Percentiles rank a stretch among this genome's conserved stretches.
Conservation (phyloP, 805 yeast species). For the Myxozyma udenii region DNA sequence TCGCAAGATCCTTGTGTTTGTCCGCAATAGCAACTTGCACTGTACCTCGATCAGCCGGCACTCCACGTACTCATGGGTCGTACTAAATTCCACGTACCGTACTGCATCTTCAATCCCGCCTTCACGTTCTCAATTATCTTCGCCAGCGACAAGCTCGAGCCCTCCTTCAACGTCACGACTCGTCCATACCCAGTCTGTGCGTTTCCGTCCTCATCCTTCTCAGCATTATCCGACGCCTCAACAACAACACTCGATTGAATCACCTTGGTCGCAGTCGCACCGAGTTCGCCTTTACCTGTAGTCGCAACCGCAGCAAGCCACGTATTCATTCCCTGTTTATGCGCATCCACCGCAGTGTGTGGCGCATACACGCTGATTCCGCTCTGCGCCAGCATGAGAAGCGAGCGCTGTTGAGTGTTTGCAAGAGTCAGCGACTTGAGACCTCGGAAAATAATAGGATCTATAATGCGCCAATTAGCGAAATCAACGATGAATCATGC, state of each 20-base stretch:
- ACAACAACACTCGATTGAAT: slow-evolving; percentile 68
- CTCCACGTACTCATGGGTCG: background rate
- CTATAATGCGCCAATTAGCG: slow-evolving; percentile 7
- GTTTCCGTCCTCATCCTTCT: background rate
- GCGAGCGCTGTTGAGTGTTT: slow-evolving; percentile 79
- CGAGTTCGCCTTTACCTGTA: slow-evolving; percentile 26
- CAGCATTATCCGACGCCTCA: slow-evolving; percentile 31
- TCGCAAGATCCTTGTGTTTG: slow-evolving; percentile 31
- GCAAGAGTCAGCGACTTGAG: slow-evolving; percentile 65
- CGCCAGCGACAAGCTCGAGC: slow-evolving; percentile 12
- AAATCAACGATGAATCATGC: background rate
- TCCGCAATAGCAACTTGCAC: slow-evolving; percentile 60
- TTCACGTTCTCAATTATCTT: slow-evolving; percentile 19
- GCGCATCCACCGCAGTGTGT: slow-evolving; percentile 95
- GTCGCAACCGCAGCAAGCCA: slow-evolving; percentile 71
- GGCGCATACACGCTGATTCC: slow-evolving; percentile 92
- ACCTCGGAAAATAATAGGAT: slow-evolving; percentile 91
- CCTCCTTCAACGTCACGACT: slow-evolving; percentile 51
- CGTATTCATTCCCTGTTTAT: slow-evolving; percentile 88
- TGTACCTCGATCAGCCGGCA: background rate
- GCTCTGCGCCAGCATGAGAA: slow-evolving; percentile 65
- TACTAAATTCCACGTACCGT: slow-evolving; percentile 29
- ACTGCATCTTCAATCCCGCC: slow-evolving; percentile 46
- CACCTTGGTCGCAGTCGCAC: slow-evolving; percentile 41
- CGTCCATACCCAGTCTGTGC: slow-evolving; percentile 36